Evolutionary conservation across 352 stramenopile genomes (phyloP).

Genomic region (Globisporangium acanthophoron): DNA sequence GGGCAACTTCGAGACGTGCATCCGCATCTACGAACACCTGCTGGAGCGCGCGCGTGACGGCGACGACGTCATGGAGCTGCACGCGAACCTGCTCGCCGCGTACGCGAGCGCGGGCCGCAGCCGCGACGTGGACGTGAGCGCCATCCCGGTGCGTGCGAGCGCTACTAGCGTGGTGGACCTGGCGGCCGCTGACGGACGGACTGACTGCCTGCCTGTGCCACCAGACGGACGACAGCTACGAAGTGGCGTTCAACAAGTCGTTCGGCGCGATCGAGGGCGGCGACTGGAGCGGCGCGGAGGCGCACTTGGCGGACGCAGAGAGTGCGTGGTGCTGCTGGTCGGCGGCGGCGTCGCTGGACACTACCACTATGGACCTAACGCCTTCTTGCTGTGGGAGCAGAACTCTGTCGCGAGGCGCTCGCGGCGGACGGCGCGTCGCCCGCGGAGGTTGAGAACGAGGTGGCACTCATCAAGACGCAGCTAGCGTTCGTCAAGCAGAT

Average conservation of each 20-base stretch:
- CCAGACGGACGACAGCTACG: constrained; percentile 69
- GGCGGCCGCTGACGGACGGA: background rate
- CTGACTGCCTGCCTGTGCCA: background rate
- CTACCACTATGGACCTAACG: background rate
- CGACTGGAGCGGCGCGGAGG: constrained; percentile 43
- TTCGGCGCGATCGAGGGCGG: constrained; percentile 66
- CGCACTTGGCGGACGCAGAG: constrained; percentile 49
- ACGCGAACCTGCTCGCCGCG: constrained; percentile 70
- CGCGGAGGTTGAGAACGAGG: constrained; percentile 63
- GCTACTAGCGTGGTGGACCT: background rate
- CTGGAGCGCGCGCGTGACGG: constrained; percentile 35
- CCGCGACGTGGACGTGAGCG: constrained; percentile 41
- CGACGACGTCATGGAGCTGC: constrained; percentile 73
- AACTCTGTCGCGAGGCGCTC: constrained; percentile 60
- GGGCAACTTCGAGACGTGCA: constrained; percentile 55
- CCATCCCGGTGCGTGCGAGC: constrained; percentile 33
- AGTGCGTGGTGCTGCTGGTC: constrained; percentile 24
- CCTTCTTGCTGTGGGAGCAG: constrained; percentile 19
- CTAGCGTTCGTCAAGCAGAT: constrained; percentile 78
- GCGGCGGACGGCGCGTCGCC: constrained; percentile 43
- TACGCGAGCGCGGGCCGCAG: constrained; percentile 59
- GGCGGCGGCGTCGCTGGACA: background rate
- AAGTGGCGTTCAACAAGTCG: constrained; percentile 83
- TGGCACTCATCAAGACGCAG: constrained; percentile 69
- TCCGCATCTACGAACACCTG: constrained; percentile 73